Conservation (phyloP, 2,329 filamentous ascomycete genomes). For the Cyclaneusma minus region DNA sequence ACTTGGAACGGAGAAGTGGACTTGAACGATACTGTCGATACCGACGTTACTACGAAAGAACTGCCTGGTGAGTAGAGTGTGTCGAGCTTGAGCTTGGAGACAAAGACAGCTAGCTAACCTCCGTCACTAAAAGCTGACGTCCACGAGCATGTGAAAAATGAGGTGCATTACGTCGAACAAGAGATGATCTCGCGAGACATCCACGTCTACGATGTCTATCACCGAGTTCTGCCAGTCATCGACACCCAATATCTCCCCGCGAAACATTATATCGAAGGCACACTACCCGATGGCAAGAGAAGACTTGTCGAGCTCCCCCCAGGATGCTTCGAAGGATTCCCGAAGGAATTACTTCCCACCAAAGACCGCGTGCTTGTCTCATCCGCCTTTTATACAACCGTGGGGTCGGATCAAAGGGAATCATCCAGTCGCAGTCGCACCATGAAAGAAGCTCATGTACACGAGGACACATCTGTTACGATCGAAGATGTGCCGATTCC, state of each 20-base stretch:
- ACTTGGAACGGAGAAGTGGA: too few relatives aligned
- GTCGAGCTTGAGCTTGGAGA: not conserved
- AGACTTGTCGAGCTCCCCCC: too few relatives aligned
- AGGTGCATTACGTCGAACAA: constrained; percentile 28
- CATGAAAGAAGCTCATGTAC: too few relatives aligned
- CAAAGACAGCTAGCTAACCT: constrained; percentile 1
- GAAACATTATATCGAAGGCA: constrained; percentile 29
- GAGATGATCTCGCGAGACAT: constrained; percentile 34
- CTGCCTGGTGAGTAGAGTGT: constrained; percentile 11
- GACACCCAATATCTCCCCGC: constrained; percentile 36
- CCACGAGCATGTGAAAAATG: constrained; percentile 29
- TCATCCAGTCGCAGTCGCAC: too few relatives aligned
- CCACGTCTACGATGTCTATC: constrained; percentile 34
- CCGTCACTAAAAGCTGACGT: constrained; percentile 24
- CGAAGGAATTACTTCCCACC: too few relatives aligned
- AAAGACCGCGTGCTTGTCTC: too few relatives aligned
- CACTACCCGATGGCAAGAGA: too few relatives aligned
- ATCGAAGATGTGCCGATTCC: too few relatives aligned
- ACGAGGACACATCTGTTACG: too few relatives aligned
- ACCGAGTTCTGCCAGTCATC: constrained; percentile 34
- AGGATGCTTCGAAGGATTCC: too few relatives aligned
- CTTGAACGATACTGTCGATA: constrained; percentile 14
- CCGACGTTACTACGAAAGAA: constrained; percentile 12
- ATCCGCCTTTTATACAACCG: too few relatives aligned
- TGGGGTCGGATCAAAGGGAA: too few relatives aligned